phyloP scores from a whole-genome alignment of 257 asterid species.

The Solanum okadae region DNA sequence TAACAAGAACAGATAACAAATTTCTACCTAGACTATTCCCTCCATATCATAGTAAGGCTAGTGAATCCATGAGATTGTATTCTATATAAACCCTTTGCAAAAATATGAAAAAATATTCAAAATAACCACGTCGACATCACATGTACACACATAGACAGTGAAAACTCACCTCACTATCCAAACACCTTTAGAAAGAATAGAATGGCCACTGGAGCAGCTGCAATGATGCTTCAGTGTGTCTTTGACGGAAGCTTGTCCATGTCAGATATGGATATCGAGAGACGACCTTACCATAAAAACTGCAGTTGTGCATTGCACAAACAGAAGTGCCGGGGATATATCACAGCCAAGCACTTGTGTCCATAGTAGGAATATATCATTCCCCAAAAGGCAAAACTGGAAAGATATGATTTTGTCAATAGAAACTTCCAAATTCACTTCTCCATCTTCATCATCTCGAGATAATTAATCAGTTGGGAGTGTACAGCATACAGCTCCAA shows the following conservation, averaged over 20 bases:
- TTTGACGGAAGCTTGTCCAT: slow-evolving; percentile 25
- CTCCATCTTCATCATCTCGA: neutral
- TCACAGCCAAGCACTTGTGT: slow-evolving; percentile 7
- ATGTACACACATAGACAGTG: neutral
- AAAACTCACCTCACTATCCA: neutral
- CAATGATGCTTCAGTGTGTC: slow-evolving; percentile 12
- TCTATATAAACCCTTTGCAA: neutral
- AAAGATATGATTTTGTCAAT: neutral
- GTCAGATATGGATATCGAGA: slow-evolving; percentile 22
- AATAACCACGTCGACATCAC: neutral
- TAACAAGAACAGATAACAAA: neutral
- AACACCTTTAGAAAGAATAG: neutral
- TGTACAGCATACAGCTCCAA: neutral
- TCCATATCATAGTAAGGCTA: neutral
- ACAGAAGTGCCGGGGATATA: neutral
- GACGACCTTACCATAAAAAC: slow-evolving; percentile 28
- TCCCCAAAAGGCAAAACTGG: neutral
- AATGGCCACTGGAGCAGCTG: slow-evolving; percentile 17
- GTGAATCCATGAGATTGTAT: neutral
- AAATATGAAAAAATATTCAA: neutral
- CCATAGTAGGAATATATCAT: slow-evolving; percentile 8
- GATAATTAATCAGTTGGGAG: neutral
- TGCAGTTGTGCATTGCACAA: slow-evolving; percentile 40
- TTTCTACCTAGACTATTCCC: neutral
- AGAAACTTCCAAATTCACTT: neutral